A percentile compares a stretch with the other conserved stretches of the same genome.
phyloP scores from a whole-genome alignment of 441 rosid species.

The Gossypium trilobum region DNA sequence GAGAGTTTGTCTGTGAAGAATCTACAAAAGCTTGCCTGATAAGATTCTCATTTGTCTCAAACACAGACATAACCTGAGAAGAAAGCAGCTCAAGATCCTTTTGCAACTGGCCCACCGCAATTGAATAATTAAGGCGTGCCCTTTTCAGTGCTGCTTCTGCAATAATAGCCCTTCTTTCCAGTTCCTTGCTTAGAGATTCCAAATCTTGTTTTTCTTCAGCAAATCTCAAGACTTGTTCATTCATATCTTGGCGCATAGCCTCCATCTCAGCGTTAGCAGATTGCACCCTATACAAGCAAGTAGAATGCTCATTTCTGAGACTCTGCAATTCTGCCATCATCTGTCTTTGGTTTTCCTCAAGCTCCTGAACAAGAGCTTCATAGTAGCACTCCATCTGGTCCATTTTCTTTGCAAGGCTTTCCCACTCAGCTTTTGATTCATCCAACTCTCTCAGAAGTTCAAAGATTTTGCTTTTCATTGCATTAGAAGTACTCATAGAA shows the following conservation, averaged over 20 bases:
- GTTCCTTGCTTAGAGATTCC: constrained; percentile 61
- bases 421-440: constrained; percentile 81
- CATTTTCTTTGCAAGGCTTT: constrained; percentile 82
- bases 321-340: constrained; percentile 82
- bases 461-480: constrained; percentile 66
- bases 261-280: constrained; percentile 78
- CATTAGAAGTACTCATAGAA: constrained; percentile 46
- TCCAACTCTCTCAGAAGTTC: constrained; percentile 87
- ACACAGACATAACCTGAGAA: constrained; percentile 84
- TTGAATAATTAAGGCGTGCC: constrained; percentile 91
- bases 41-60: constrained; percentile 85
- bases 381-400: constrained; percentile 98
- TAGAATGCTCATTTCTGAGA: constrained; percentile 83
- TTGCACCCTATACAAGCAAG: constrained; percentile 61
- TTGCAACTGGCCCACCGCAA: constrained; percentile 91
- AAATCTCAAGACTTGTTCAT: constrained; percentile 52
- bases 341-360: constrained; percentile 95
- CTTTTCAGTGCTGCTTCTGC: constrained; percentile 92
- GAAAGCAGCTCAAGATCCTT: constrained; percentile 95
- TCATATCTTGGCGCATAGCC: constrained; percentile 53
- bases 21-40: constrained; percentile 74
- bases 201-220: constrained; percentile 60
- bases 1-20: constrained; percentile 36
- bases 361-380: constrained; percentile 92
- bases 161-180: constrained; percentile 70